Evolutionary conservation across 2,329 filamentous ascomycete species (phyloP).

Genomic region (Cadophora sp.): DNA sequence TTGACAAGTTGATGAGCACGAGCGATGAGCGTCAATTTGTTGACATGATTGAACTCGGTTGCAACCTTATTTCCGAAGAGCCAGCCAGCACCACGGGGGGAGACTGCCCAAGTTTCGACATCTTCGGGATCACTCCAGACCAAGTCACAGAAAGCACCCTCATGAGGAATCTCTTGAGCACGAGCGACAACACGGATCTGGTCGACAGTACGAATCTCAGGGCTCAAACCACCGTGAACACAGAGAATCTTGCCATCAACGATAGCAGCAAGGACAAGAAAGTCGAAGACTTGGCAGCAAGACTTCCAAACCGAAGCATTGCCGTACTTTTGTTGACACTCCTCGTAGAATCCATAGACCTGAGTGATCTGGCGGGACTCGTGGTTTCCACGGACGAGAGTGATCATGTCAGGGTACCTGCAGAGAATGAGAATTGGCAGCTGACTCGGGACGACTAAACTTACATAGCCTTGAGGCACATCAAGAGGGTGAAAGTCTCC

Average conservation of each 20-base stretch:
- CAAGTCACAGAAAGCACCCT: constrained; percentile 78
- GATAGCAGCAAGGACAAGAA: constrained; percentile 74
- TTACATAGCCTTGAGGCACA: constrained; percentile 76
- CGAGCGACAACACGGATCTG: constrained; percentile 77
- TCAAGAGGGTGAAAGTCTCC: constrained; percentile 74
- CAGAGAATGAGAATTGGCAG: constrained; percentile 27
- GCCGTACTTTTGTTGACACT: constrained; percentile 78
- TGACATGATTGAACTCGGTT: constrained; percentile 80
- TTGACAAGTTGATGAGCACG: constrained; percentile 79
- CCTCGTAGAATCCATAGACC: constrained; percentile 81
- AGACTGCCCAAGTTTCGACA: constrained; percentile 74
- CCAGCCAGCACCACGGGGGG: constrained; percentile 69
- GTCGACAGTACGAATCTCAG: constrained; percentile 76
- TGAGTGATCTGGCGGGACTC: constrained; percentile 80
- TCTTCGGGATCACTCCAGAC: constrained; percentile 80
- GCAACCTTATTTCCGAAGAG: constrained; percentile 67
- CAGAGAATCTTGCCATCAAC: constrained; percentile 78
- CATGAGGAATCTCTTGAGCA: constrained; percentile 78
- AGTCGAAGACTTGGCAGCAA: constrained; percentile 80
- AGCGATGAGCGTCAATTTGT: constrained; percentile 73
- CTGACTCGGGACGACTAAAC: constrained; percentile 33
- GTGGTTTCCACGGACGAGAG: constrained; percentile 76
- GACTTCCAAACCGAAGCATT: constrained; percentile 82
- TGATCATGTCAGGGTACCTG: constrained; percentile 75
- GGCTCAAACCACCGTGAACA: constrained; percentile 74